A percentile compares a stretch with the other conserved stretches of the same genome.
Conservation (phyloP, 1,139 yeast genomes). For the Nakaseomyces kungkrabaensis region DNA sequence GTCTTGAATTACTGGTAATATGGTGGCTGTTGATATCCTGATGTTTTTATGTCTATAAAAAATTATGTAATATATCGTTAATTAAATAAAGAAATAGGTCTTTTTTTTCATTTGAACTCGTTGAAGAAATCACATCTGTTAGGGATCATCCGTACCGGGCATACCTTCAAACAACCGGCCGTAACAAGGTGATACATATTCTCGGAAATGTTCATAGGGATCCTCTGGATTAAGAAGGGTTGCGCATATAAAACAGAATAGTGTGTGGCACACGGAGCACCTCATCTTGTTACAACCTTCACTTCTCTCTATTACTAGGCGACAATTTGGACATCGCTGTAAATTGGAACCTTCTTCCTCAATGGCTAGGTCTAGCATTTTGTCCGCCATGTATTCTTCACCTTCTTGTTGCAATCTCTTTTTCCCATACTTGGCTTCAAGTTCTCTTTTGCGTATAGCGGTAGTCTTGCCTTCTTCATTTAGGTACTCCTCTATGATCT, state of each 20-base stretch:
- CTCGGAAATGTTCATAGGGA: conserved; percentile 49
- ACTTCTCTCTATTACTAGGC: conserved; percentile 43
- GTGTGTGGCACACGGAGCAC: conserved; percentile 41
- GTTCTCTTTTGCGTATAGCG: conserved; percentile 28
- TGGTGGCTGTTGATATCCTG: not conserved
- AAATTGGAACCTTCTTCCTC: conserved; percentile 34
- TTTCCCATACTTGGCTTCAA: conserved; percentile 44
- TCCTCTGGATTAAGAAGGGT: conserved; percentile 31
- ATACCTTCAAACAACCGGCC: conserved; percentile 49
- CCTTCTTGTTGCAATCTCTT: conserved; percentile 36
- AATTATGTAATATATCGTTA: not conserved
- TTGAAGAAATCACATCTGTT: no score
- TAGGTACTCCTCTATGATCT: conserved; percentile 35
- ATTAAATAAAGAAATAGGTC: not conserved
- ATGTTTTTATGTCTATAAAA: not conserved
- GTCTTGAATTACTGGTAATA: not conserved
- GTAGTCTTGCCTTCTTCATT: conserved; percentile 27
- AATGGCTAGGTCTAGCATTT: conserved; percentile 39
- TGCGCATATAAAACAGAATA: conserved; percentile 54
- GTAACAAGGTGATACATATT: conserved; percentile 38
- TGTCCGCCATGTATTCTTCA: conserved; percentile 40
- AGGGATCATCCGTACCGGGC: conserved; percentile 28
- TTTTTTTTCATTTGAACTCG: not conserved
- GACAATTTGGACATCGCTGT: conserved; percentile 48
- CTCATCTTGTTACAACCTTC: conserved; percentile 67